phyloP scores from a whole-genome alignment of 768 basidiomycete genomes.

The Lactarius pseudohatsudake region DNA sequence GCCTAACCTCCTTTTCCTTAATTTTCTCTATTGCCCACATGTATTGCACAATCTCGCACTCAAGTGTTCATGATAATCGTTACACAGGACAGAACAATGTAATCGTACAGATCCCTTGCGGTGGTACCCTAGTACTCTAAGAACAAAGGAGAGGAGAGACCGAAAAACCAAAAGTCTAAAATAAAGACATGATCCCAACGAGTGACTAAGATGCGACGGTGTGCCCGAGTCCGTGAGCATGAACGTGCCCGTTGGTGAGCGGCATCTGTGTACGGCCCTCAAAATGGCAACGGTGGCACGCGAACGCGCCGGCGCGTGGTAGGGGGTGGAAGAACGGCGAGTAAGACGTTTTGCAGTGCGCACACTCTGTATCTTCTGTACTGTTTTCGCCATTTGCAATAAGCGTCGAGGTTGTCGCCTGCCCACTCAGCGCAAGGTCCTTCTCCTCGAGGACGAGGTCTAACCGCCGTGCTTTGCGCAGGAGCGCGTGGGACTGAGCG shows the following conservation, averaged over 20 bases:
- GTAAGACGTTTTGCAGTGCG: constrained; percentile 62
- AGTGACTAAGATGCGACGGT: constrained; percentile 5
- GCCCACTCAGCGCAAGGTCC: constrained; percentile 29
- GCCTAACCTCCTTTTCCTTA: constrained; percentile 11
- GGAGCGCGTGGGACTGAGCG: constrained; percentile 74
- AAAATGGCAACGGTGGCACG: constrained; percentile 50
- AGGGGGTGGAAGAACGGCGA: constrained; percentile 73
- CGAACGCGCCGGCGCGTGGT: constrained; percentile 33
- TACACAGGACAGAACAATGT: constrained; percentile 31
- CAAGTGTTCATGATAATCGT: constrained; percentile 29
- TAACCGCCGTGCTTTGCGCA: constrained; percentile 85
- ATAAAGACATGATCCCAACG: neutral
- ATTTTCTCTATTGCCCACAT: constrained; percentile 21
- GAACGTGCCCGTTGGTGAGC: constrained; percentile 25
- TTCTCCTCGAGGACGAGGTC: constrained; percentile 62
- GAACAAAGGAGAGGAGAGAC: constrained; percentile 2
- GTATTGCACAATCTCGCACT: constrained; percentile 27
- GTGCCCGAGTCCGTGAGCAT: constrained; percentile 9
- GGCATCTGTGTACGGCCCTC: constrained; percentile 31
- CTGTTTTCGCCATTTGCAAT: constrained; percentile 4
- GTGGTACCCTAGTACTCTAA: constrained; percentile 24
- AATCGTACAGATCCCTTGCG: constrained; percentile 26
- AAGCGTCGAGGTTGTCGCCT: neutral
- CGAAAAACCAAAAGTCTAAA: constrained; percentile 4
- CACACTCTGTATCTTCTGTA: constrained; percentile 46